phyloP scores from a whole-genome alignment of 345 rosid species.

The Eucalyptus viminalis region DNA sequence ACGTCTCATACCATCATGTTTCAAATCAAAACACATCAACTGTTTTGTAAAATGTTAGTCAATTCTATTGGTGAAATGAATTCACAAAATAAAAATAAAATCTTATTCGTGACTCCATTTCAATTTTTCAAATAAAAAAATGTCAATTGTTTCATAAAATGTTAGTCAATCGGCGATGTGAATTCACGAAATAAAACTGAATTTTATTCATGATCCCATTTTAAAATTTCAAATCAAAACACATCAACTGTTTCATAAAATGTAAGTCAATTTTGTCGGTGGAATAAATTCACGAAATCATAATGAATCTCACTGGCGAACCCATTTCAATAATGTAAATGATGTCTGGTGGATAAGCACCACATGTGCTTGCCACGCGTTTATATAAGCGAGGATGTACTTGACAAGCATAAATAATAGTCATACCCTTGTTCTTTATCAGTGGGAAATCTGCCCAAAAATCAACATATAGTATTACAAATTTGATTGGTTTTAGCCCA shows the following conservation, averaged over 20 bases:
- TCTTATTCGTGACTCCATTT: background rate
- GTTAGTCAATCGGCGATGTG: too few species aligned
- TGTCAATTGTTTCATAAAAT: too few species aligned
- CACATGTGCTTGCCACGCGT: background rate
- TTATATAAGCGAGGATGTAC: background rate
- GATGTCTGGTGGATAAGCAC: background rate
- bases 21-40: background rate
- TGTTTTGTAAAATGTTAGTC: background rate
- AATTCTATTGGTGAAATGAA: background rate
- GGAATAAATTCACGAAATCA: background rate
- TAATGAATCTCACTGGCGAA: background rate
- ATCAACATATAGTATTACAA: background rate
- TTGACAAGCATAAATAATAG: background rate
- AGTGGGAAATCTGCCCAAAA: background rate
- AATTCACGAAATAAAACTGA: too few species aligned
- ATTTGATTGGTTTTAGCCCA: background rate
- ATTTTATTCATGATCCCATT: too few species aligned
- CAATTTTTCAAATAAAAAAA: too few species aligned
- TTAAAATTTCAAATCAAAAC: background rate
- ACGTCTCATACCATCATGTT: background rate
- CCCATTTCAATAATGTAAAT: background rate
- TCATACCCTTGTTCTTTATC: background rate
- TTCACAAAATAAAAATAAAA: background rate
- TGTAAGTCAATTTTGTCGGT: background rate
- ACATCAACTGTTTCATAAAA: too few species aligned